phyloP scores from a whole-genome alignment of 306 rosid species.

The Cotoneaster glaucophyllus region DNA sequence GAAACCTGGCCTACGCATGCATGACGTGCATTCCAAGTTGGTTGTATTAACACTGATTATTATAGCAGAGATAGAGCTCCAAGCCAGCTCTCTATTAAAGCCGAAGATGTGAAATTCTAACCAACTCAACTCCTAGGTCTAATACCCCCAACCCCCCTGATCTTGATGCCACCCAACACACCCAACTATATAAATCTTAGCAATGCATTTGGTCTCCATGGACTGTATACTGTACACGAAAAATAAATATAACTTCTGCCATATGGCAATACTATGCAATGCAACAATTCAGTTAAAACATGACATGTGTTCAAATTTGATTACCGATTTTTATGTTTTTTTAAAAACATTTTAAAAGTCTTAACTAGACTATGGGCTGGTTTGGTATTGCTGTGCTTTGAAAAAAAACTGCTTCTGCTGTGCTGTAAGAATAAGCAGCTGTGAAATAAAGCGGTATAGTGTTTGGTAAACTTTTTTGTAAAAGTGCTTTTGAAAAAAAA shows the following conservation, averaged over 20 bases:
- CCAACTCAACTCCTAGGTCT: conserved; percentile 15
- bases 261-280: background rate
- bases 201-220: conserved; percentile 8
- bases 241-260: background rate
- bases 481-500: too few relatives aligned
- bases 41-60: conserved; percentile 8
- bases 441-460: too few relatives aligned
- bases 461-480: too few relatives aligned
- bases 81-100: conserved; percentile 16
- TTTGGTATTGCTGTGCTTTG: too few relatives aligned
- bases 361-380: background rate
- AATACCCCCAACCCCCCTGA: conserved; percentile 18
- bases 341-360: background rate
- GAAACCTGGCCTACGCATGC: conserved; percentile 36
- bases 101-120: conserved; percentile 25
- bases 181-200: conserved; percentile 7
- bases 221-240: background rate
- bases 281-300: background rate
- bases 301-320: background rate
- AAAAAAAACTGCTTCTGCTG: too few relatives aligned
- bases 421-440: too few relatives aligned
- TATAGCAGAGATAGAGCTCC: background rate
- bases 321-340: background rate
- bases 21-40: conserved; percentile 47
- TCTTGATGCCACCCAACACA: conserved; percentile 26